Evolutionary conservation across 345 rosid genomes (phyloP).

Genomic region (Brassica incana): DNA sequence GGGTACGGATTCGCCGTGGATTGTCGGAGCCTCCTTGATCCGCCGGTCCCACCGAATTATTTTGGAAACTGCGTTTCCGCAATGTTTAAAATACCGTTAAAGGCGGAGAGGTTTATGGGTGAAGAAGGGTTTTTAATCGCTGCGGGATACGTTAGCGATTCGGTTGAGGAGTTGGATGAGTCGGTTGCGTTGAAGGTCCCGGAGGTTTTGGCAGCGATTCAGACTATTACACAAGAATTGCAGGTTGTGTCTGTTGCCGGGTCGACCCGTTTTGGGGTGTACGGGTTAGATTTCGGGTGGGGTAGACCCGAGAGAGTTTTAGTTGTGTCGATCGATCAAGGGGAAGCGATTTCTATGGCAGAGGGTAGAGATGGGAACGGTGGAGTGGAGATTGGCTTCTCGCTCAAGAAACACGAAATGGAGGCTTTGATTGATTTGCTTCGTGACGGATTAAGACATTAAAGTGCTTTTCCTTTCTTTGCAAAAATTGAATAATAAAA

Average conservation of each 20-base stretch:
- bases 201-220: not conserved
- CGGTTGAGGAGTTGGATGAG: constrained; percentile 22
- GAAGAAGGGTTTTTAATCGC: not conserved
- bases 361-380: constrained; percentile 34
- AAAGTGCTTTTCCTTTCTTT: not conserved
- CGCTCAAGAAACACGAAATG: constrained; percentile 33
- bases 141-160: constrained; percentile 9
- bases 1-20: constrained; percentile 29
- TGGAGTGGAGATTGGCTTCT: constrained; percentile 42
- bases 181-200: not conserved
- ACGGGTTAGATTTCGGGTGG: constrained; percentile 38
- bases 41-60: constrained; percentile 40
- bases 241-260: constrained; percentile 21
- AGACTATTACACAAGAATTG: not conserved
- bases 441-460: not conserved
- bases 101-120: not conserved
- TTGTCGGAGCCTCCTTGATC: constrained; percentile 39
- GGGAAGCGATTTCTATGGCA: constrained; percentile 23
- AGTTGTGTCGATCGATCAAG: constrained; percentile 20
- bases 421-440: constrained; percentile 17
- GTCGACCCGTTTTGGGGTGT: constrained; percentile 38
- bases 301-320: constrained; percentile 24
- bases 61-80: constrained; percentile 40
- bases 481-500: not conserved
- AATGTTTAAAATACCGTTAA: fast-evolving